phyloP scores from a whole-genome alignment of 2,329 filamentous ascomycete species.

The Acephala macrosclerotiorum region DNA sequence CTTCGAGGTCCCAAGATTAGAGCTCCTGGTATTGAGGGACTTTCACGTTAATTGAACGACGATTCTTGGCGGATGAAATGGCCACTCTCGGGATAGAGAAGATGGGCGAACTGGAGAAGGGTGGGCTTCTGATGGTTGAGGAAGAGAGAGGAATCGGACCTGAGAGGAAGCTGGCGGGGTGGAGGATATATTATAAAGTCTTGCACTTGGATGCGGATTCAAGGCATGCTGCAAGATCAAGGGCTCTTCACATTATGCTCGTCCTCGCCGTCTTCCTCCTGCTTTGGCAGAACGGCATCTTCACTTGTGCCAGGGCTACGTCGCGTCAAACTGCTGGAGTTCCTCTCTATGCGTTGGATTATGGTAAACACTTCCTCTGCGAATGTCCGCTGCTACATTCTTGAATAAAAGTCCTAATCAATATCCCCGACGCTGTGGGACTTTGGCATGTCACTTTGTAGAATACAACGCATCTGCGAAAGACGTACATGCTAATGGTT shows the following conservation, averaged over 20 bases:
- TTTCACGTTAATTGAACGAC: constrained; percentile 6
- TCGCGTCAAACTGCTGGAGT: constrained; percentile 40
- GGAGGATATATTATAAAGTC: constrained; percentile 32
- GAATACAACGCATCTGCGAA: not conserved
- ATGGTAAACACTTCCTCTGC: constrained; percentile 49
- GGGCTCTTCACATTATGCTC: constrained; percentile 27
- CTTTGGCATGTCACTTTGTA: no score
- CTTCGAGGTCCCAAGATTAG: constrained; percentile 14
- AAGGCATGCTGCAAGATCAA: constrained; percentile 9
- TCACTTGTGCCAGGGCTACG: constrained; percentile 17
- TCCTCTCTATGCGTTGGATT: constrained; percentile 53
- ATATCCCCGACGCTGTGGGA: no score
- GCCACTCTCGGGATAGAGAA: constrained; percentile 17
- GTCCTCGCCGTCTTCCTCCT: constrained; percentile 28
- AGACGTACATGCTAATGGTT: constrained; percentile 16
- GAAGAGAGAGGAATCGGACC: constrained; percentile 9
- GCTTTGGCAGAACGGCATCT: constrained; percentile 28
- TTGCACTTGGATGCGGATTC: not conserved
- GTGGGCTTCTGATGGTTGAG: constrained; percentile 14
- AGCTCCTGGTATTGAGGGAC: not conserved
- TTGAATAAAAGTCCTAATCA: no score
- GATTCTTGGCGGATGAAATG: constrained; percentile 16
- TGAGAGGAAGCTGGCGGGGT: constrained; percentile 3
- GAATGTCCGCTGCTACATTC: no score
- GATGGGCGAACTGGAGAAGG: constrained; percentile 32